Evolutionary conservation across 2,329 filamentous ascomycete genomes (phyloP).

Genomic region (Xylariales sp.): DNA sequence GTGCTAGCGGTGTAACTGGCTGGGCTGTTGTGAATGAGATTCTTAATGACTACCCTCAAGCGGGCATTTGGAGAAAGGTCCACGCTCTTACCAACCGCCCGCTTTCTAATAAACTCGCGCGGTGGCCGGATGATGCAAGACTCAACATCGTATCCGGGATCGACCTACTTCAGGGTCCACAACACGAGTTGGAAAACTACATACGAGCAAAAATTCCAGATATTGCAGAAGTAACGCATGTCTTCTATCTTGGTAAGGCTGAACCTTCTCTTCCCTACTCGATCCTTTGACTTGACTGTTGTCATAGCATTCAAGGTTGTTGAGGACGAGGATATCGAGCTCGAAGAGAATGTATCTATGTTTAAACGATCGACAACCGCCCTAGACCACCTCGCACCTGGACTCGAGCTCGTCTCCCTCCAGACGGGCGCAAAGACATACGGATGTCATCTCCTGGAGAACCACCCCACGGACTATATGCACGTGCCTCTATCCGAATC

Average conservation of each 20-base stretch:
- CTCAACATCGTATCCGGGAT: too few species aligned
- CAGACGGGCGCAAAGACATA: constrained; percentile 37
- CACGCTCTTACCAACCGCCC: constrained; percentile 44
- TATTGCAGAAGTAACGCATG: constrained; percentile 34
- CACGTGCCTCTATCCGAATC: neutral
- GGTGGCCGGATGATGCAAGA: too few species aligned
- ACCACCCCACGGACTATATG: neutral
- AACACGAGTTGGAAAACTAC: too few species aligned
- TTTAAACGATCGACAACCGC: constrained; percentile 31
- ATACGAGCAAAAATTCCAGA: constrained; percentile 28
- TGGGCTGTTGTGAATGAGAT: constrained; percentile 46
- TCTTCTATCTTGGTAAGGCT: constrained; percentile 35
- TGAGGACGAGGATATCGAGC: constrained; percentile 23
- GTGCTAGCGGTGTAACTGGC: constrained; percentile 43
- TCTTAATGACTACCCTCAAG: constrained; percentile 37
- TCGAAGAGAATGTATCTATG: constrained; percentile 30
- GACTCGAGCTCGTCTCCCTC: constrained; percentile 32
- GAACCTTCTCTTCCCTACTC: neutral
- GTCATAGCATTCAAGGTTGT: constrained; percentile 29
- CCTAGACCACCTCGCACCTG: constrained; percentile 27
- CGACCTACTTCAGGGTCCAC: too few species aligned
- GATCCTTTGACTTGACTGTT: constrained; percentile 4
- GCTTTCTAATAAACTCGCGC: constrained; percentile 16
- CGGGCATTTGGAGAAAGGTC: constrained; percentile 37
- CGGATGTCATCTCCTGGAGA: constrained; percentile 23